Evolutionary conservation across 768 basidiomycete species (phyloP).

Genomic region (Tulasnella sp.): DNA sequence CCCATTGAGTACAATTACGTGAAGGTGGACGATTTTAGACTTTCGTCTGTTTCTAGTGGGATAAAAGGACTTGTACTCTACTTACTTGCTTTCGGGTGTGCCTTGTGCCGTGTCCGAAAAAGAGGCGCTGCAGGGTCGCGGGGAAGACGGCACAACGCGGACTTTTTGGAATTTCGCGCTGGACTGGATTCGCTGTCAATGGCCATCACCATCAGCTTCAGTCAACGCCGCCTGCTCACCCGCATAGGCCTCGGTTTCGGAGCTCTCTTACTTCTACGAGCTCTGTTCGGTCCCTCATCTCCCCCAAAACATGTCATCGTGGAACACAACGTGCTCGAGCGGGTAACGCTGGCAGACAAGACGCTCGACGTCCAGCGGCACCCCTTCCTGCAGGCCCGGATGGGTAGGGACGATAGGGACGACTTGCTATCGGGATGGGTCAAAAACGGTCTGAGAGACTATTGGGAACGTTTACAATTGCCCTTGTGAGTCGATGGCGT

Average conservation of each 20-base stretch:
- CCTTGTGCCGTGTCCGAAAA: too few species aligned
- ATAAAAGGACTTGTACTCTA: too few species aligned
- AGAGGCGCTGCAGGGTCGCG: background rate
- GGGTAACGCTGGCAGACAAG: conserved; percentile 58
- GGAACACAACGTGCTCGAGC: conserved; percentile 55
- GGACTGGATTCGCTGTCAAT: conserved; percentile 9
- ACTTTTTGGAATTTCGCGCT: conserved; percentile 1
- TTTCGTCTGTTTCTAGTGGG: too few species aligned
- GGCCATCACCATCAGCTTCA: conserved; percentile 13
- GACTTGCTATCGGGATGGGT: conserved; percentile 76
- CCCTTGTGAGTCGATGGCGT: conserved; percentile 59
- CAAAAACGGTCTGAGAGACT: conserved; percentile 69
- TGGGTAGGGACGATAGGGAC: conserved; percentile 75
- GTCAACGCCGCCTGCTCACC: conserved; percentile 11
- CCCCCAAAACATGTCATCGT: conserved; percentile 38
- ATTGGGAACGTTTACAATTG: conserved; percentile 86
- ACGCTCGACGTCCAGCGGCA: conserved; percentile 82
- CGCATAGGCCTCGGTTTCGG: conserved; percentile 8
- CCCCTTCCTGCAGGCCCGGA: conserved; percentile 77
- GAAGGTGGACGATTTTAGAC: too few species aligned
- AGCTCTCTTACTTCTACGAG: conserved; percentile 12
- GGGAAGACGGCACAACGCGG: background rate
- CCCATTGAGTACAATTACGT: too few species aligned
- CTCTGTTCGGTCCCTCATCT: conserved; percentile 13
- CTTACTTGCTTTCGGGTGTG: too few species aligned